Conservation (phyloP, 768 basidiomycete genomes). For the Pilatotrama ljubarskyi region DNA sequence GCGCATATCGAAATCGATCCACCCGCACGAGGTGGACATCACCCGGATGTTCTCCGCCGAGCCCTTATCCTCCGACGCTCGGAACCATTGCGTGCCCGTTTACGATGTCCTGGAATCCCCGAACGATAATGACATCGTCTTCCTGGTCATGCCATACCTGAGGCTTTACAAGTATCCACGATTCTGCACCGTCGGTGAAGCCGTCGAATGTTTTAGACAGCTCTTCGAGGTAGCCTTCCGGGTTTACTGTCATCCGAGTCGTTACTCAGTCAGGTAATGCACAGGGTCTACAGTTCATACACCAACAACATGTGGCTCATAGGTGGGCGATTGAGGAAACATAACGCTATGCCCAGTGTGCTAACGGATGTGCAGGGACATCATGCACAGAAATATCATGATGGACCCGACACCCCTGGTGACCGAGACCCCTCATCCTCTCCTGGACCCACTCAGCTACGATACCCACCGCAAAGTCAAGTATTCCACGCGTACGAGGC, state of each 20-base stretch:
- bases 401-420: conserved; percentile 22
- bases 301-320: conserved; percentile 40
- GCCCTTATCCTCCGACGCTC: conserved; percentile 7
- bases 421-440: conserved; percentile 22
- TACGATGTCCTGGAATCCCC: conserved; percentile 9
- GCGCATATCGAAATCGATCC: neutral
- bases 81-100: conserved; percentile 22
- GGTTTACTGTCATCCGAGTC: no score
- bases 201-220: conserved; percentile 34
- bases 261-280: no score
- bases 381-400: conserved; percentile 19
- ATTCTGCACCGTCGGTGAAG: conserved; percentile 39
- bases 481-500: conserved; percentile 23
- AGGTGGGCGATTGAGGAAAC: no score
- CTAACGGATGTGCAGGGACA: conserved; percentile 19
- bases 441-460: neutral
- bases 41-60: neutral
- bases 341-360: no score
- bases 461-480: conserved; percentile 7
- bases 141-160: conserved; percentile 39
- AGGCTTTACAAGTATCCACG: conserved; percentile 30
- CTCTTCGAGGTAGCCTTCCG: conserved; percentile 39
- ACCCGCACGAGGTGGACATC: conserved; percentile 11
- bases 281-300: conserved; percentile 41
- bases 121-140: neutral